Base-by-base conservation (phyloP, 2,329 filamentous ascomycete species). In the Tothia fuscella region DNA sequence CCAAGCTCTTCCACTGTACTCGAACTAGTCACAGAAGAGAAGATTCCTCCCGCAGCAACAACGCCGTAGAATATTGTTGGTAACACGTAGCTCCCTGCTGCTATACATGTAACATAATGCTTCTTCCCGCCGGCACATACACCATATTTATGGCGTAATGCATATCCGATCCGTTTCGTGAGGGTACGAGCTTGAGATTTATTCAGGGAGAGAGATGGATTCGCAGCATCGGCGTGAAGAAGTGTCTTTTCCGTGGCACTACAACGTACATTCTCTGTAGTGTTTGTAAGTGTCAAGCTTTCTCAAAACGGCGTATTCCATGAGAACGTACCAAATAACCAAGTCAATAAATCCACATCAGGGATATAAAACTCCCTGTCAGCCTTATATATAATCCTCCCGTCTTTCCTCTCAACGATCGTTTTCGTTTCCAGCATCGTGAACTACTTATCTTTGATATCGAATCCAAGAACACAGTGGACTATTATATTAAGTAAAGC, bases 31-130 rank as follows among this genome's bases (percentile, higher is more conserved):
- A 71, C 71, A 4, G 71, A 68, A 5, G 71, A 72, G 49, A 74
- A 78, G 20, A 79, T 65, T 14, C 73, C 76, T 1, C 69, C 74
- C 2, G 74, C 72, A 3, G 71, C 74, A 34, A 79, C 62, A 40
- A 76, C 66, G 12, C 67, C 70, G 47, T 66, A 78, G 50, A 74
- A 72, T 1, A 74, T 48, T 10, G 67, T 61, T 0, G 72, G 66
- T 0, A 78, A 59, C 4, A 75, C 60, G 34, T 67, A 67, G 48
- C 78, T 70, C 2, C 75, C 75, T 0, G 68, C 67, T 1, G 70
- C 73, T 21, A 78, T 67, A 14, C 68, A 64, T 3, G 75, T 68
- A 12, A 77, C 69, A 4, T 77, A 67, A 48, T 60, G 57, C 38
- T 60, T 55, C 39, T 64, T 63, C 26, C 60, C 65, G 0, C 66